Base-by-base conservation (phyloP, 116 monocot species). In the Dioscorea cayenensis region DNA sequence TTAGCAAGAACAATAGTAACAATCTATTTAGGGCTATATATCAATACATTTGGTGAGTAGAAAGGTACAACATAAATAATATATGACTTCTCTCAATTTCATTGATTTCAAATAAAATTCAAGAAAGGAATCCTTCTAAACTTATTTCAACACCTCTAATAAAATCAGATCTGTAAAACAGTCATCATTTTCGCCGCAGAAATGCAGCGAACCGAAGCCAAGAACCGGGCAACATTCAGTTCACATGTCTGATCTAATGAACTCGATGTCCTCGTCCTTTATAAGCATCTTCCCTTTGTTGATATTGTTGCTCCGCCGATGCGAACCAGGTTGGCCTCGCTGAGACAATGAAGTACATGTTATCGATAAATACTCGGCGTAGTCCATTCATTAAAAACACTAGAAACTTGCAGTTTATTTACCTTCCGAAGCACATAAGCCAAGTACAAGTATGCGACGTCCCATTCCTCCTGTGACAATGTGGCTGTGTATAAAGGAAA, bases 341-440 rank as follows among this genome's bases (percentile, higher is more conserved):
- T 94, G 84, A 55, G 8, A 71, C 23, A 51, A 65, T 36, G 6
- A 19, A 77, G 52, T 48, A 25, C 4, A 28, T 11, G 8, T 22
- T 37, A 62, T 6, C 10, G 8, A 36, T 75, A 25, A 25, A 25
- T 25, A 59, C 1, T 22, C 37, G 1, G 13, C 0, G 0, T 12
- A 13, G 25, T 19, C 36, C 20, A 7, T 60, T 51, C 20, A 70
- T 43, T 49, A 22, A 0, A 10, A 35, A 61, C 37, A 38, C 3
- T 16, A 35, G 29, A 36, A 36, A 36, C 21, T 17, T 13, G 52
- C 51, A n/a, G 19, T 60, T 14, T 38, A n/a, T 23, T 51, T 84
- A 96, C 96, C 90, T 96, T 96, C 32, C 84, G 80, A 25, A 96
- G 77, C 2, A 90, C 96, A 58, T 87, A 96, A 10, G 95, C 68